A percentile compares a stretch with the other conserved stretches of the same genome.
Evolutionary conservation across 83 land plant species (phyloP).

Genomic region (Picea abies): DNA sequence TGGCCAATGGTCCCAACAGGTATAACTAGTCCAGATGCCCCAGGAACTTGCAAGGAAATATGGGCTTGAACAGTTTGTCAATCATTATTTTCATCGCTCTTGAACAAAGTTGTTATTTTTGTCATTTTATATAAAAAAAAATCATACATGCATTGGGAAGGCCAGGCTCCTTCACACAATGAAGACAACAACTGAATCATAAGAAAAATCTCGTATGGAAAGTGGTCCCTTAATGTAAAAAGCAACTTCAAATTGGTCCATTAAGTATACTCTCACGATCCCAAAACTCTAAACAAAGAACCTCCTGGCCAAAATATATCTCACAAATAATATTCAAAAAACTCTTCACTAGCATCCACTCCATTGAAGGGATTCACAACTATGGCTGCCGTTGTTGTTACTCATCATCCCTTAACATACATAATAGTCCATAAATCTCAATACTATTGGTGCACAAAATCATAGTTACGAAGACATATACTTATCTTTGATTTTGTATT

Average conservation of each 20-base stretch:
- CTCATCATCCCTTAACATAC: too few relatives aligned
- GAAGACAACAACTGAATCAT: constrained; percentile 59
- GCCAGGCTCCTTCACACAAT: constrained; percentile 47
- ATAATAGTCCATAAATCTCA: too few relatives aligned
- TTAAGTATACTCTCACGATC: constrained; percentile 67
- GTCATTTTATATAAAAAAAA: constrained; percentile 50
- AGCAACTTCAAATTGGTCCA: constrained; percentile 72
- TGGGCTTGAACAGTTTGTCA: constrained; percentile 40
- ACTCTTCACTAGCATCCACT: constrained; percentile 14
- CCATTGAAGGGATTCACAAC: too few relatives aligned
- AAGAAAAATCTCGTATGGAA: constrained; percentile 47
- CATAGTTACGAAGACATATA: too few relatives aligned
- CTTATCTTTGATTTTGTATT: too few relatives aligned
- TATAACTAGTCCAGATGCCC: constrained; percentile 51
- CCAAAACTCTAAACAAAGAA: constrained; percentile 71
- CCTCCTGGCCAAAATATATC: constrained; percentile 83
- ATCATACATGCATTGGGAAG: constrained; percentile 37
- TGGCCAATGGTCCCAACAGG: constrained; percentile 55
- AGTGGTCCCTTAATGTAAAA: constrained; percentile 50
- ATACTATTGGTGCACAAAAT: too few relatives aligned
- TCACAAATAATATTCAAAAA: constrained; percentile 69
- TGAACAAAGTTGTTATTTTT: constrained; percentile 45
- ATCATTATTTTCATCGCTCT: constrained; percentile 30
- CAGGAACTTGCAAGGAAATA: constrained; percentile 47
- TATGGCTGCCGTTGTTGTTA: too few relatives aligned